Conservation (phyloP, 306 rosid genomes). For the Hippophae gyantsensis region DNA sequence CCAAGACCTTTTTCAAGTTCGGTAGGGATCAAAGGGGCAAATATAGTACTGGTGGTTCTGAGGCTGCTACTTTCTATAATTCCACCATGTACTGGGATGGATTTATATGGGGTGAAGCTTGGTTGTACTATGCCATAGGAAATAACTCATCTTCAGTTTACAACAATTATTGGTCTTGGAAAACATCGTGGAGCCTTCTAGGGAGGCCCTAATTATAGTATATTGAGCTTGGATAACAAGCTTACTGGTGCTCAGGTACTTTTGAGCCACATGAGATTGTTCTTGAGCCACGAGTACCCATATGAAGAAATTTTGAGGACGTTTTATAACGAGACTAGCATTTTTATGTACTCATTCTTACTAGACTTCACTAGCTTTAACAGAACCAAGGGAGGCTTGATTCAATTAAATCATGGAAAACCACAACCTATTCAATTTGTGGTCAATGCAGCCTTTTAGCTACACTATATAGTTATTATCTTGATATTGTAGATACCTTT, state of each 20-base stretch:
- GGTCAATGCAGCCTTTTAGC: conserved; percentile 96
- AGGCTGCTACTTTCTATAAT: neutral
- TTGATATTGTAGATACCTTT: conserved; percentile 92
- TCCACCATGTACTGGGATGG: too few species aligned
- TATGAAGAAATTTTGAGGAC: conserved; percentile 91
- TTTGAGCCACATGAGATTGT: conserved; percentile 87
- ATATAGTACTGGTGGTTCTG: conserved; percentile 52
- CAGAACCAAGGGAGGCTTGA: conserved; percentile 93
- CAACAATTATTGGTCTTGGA: conserved; percentile 74
- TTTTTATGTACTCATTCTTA: conserved; percentile 86
- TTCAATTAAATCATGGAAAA: conserved; percentile 84
- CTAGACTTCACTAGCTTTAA: conserved; percentile 83
- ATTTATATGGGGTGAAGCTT: conserved; percentile 48
- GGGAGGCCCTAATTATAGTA: conserved; percentile 94
- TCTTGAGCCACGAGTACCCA: conserved; percentile 99
- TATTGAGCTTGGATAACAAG: conserved; percentile 83
- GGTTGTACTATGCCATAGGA: conserved; percentile 96
- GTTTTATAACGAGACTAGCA: conserved; percentile 88
- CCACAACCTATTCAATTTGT: conserved; percentile 96
- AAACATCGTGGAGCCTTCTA: conserved; percentile 96
- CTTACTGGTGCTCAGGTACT: conserved; percentile 42
- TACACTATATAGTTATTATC: conserved; percentile 3
- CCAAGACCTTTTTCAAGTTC: conserved; percentile 64
- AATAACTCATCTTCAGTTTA: conserved; percentile 74
- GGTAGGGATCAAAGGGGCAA: conserved; percentile 66